phyloP scores from a whole-genome alignment of 495 filamentous ascomycete species.

The Trichoderma orchidacearum region DNA sequence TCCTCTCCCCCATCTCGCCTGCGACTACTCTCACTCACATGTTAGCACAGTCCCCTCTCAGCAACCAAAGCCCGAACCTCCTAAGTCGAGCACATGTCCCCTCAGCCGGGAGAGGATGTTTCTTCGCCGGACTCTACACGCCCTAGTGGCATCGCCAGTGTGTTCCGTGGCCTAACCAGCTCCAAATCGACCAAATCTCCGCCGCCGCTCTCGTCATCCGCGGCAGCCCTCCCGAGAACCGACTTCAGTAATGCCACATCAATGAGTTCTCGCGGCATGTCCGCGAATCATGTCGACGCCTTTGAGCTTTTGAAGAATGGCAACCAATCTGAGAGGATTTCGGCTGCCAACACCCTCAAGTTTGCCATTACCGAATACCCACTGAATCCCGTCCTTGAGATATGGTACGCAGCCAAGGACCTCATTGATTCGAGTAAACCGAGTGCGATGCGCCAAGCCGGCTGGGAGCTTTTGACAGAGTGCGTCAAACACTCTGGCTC shows the following conservation, averaged over 20 bases:
- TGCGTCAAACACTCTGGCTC: slow-evolving; percentile 47
- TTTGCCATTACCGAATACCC: slow-evolving; percentile 42
- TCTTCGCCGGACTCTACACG: slow-evolving; percentile 32
- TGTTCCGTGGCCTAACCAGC: slow-evolving; percentile 41
- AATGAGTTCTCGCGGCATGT: slow-evolving; percentile 16
- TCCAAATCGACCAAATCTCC: slow-evolving; percentile 14
- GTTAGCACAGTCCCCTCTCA: slow-evolving; percentile 29
- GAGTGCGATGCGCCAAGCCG: slow-evolving; percentile 36
- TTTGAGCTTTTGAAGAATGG: slow-evolving; percentile 31
- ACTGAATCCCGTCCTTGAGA: slow-evolving; percentile 37
- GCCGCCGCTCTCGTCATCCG: slow-evolving; percentile 10
- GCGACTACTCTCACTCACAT: slow-evolving; percentile 19
- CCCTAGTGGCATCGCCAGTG: slow-evolving; percentile 36
- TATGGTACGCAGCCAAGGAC: slow-evolving; percentile 54
- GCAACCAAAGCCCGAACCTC: slow-evolving; percentile 25
- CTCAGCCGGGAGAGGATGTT: slow-evolving; percentile 39
- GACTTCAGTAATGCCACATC: slow-evolving; percentile 17
- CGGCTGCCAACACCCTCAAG: slow-evolving; percentile 41
- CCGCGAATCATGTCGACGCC: slow-evolving; percentile 26
- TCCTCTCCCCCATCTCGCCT: neutral
- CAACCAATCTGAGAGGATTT: slow-evolving; percentile 34
- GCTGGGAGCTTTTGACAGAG: slow-evolving; percentile 49
- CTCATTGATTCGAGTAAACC: slow-evolving; percentile 43
- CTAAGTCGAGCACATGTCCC: slow-evolving; percentile 34
- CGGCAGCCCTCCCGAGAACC: slow-evolving; percentile 9